A percentile compares a stretch with the other conserved stretches of the same genome.
Conservation (phyloP, 805 yeast genomes). For the Kodamaea lidongshanica region DNA sequence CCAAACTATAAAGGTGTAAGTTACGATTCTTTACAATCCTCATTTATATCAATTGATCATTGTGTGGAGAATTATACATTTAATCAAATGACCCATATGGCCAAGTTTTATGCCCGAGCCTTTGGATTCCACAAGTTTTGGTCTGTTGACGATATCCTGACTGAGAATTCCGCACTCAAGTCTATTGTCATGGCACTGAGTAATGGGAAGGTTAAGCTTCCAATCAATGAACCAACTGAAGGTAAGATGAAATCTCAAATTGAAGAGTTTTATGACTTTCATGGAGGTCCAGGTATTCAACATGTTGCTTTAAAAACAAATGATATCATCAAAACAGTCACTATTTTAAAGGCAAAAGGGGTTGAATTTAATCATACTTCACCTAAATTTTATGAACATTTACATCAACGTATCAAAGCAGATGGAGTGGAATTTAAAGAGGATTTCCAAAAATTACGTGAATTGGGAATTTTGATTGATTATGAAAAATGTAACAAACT, state of each 20-base stretch:
- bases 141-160: slow-evolving; percentile 78
- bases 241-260: slow-evolving; percentile 67
- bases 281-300: slow-evolving; percentile 81
- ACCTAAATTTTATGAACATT: slow-evolving; percentile 46
- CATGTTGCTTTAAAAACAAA: slow-evolving; percentile 68
- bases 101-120: slow-evolving; percentile 52
- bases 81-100: slow-evolving; percentile 55
- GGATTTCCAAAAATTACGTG: slow-evolving; percentile 42
- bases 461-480: slow-evolving; percentile 63
- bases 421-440: slow-evolving; percentile 48
- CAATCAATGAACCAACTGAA: slow-evolving; percentile 77
- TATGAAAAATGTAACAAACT: slow-evolving; percentile 51
- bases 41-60: slow-evolving; percentile 55
- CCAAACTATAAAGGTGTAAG: slow-evolving; percentile 39
- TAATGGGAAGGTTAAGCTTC: slow-evolving; percentile 65
- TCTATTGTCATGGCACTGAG: slow-evolving; percentile 73
- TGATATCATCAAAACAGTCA: slow-evolving; percentile 54
- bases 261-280: slow-evolving; percentile 71
- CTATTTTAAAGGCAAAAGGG: slow-evolving; percentile 52
- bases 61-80: slow-evolving; percentile 76
- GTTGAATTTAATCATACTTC: slow-evolving; percentile 64
- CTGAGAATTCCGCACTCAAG: slow-evolving; percentile 61
- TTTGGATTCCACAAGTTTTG: slow-evolving; percentile 75
- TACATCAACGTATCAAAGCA: slow-evolving; percentile 39
- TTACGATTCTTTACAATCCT: slow-evolving; percentile 25